phyloP scores from a whole-genome alignment of 768 basidiomycete species.

The Hydnomerulius pinastri region DNA sequence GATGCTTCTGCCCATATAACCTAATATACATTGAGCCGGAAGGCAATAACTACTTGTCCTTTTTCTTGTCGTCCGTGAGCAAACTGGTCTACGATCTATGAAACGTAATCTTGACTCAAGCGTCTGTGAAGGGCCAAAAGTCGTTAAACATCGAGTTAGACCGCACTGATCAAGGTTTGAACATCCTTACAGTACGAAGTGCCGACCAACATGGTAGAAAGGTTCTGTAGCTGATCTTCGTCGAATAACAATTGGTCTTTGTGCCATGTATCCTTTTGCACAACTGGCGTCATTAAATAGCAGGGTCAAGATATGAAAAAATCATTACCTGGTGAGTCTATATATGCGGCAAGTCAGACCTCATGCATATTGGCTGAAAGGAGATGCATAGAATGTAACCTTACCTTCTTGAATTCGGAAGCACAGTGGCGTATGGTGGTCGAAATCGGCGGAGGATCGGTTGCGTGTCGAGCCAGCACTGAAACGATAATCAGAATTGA shows the following conservation, averaged over 20 bases:
- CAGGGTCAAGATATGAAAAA: not conserved
- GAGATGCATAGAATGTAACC: conserved; percentile 23
- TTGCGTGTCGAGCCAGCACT: conserved; percentile 78
- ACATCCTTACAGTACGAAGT: conserved; percentile 77
- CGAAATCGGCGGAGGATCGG: conserved; percentile 87
- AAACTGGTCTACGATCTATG: conserved; percentile 1
- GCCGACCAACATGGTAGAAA: conserved; percentile 87
- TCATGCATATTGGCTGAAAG: conserved; percentile 2
- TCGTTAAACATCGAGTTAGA: not conserved
- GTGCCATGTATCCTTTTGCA: conserved; percentile 82
- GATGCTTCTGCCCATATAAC: not conserved
- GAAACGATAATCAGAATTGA: conserved; percentile 6
- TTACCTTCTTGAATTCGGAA: conserved; percentile 82
- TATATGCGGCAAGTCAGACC: conserved; percentile 5
- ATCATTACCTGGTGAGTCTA: conserved; percentile 63
- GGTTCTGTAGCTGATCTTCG: conserved; percentile 85
- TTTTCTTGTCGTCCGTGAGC: not conserved
- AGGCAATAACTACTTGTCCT: not conserved
- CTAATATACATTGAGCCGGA: not conserved
- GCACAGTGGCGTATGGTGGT: conserved; percentile 86
- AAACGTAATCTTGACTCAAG: conserved; percentile 23
- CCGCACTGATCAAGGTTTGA: too few relatives aligned
- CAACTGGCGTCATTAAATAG: conserved; percentile 10
- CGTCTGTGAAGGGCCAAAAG: conserved; percentile 23
- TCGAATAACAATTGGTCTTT: conserved; percentile 85